A percentile compares a stretch with the other conserved stretches of the same genome.
Conservation (phyloP, 768 basidiomycete genomes). For the Suillus subalutaceus region DNA sequence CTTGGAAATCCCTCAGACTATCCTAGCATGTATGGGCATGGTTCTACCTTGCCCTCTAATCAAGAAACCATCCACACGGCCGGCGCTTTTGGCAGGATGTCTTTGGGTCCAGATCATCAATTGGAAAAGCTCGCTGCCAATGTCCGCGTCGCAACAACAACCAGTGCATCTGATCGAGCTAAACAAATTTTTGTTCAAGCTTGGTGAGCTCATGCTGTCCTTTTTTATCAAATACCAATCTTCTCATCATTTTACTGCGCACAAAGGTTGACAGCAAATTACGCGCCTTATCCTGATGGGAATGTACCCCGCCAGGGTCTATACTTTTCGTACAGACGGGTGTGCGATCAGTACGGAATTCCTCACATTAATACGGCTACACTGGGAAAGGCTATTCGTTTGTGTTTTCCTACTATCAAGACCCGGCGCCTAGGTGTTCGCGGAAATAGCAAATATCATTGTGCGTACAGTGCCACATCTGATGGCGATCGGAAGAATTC, state of each 20-base stretch:
- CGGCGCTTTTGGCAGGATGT: slow-evolving; percentile 79
- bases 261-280: slow-evolving; percentile 86
- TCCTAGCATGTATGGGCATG: slow-evolving; percentile 61
- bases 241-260: slow-evolving; percentile 20
- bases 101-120: slow-evolving; percentile 73
- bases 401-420: slow-evolving; percentile 94
- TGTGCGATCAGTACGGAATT: slow-evolving; percentile 91
- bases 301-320: slow-evolving; percentile 94
- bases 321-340: slow-evolving; percentile 89
- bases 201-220: slow-evolving; percentile 56
- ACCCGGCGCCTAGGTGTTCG: slow-evolving; percentile 89
- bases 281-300: slow-evolving; percentile 88
- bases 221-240: slow-evolving; percentile 21
- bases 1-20: slow-evolving; percentile 65
- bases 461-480: slow-evolving; percentile 52
- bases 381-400: slow-evolving; percentile 90
- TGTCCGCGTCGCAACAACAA: slow-evolving; percentile 86
- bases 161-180: slow-evolving; percentile 87
- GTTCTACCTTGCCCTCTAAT: slow-evolving; percentile 41
- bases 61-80: slow-evolving; percentile 60
- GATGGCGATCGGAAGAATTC: slow-evolving; percentile 33
- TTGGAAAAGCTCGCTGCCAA: slow-evolving; percentile 87
- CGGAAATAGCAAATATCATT: slow-evolving; percentile 97
- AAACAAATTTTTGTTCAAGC: slow-evolving; percentile 94
- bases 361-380: slow-evolving; percentile 96